Evolutionary conservation across 2,329 filamentous ascomycete genomes (phyloP).

Genomic region (Neofusicoccum laricinum): DNA sequence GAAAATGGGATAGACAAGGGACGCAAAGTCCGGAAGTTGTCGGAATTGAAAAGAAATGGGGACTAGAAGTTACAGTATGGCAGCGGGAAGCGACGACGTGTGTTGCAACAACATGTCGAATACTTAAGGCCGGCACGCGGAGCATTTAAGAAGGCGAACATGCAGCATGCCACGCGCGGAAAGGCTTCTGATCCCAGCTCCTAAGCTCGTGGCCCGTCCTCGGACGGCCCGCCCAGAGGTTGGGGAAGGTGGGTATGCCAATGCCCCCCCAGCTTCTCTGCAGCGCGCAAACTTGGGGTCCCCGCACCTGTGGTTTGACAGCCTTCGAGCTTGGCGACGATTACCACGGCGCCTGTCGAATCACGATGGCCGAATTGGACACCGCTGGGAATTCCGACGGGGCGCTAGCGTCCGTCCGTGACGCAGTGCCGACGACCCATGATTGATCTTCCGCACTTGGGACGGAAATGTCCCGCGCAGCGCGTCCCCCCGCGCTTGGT

Average conservation of each 20-base stretch:
- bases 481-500: not conserved
- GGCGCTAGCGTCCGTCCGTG: not conserved
- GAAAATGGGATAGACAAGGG: not conserved
- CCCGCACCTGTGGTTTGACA: conserved; percentile 3
- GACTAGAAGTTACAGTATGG: not conserved
- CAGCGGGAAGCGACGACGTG: not conserved
- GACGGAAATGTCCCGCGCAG: conserved; percentile 5
- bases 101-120: not conserved
- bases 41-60: not conserved
- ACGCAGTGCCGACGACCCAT: not conserved
- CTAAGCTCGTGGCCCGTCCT: not conserved
- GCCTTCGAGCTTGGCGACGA: not conserved
- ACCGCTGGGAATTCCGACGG: not conserved
- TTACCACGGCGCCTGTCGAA: not conserved
- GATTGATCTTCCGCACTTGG: not conserved
- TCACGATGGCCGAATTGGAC: not conserved
- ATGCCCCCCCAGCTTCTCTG: not conserved
- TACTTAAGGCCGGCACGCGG: not conserved
- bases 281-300: not conserved
- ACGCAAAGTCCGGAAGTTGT: too few species aligned
- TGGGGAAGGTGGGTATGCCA: not conserved
- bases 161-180: not conserved
- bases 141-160: not conserved
- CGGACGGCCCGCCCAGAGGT: not conserved
- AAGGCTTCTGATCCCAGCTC: not conserved